Evolutionary conservation across 176 grass and related monocot species (phyloP).

Genomic region (Hordeum marinum): DNA sequence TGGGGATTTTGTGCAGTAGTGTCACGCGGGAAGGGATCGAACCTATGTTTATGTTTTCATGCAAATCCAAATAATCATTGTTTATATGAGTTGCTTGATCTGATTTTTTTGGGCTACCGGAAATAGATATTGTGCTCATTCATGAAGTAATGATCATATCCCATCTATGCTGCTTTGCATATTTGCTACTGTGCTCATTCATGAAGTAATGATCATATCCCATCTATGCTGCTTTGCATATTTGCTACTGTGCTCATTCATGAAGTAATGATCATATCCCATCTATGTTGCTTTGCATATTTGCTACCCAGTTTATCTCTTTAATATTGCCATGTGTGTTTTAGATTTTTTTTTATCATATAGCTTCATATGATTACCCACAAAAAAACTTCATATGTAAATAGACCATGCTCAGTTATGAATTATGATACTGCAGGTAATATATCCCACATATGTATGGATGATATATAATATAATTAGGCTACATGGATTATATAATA

Average conservation of each 20-base stretch:
- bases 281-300: neutral
- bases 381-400: neutral
- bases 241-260: neutral
- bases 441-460: neutral
- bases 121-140: fast-evolving
- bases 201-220: neutral
- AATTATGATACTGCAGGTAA: neutral
- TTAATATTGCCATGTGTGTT: neutral
- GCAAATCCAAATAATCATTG: no score
- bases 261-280: neutral
- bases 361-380: neutral
- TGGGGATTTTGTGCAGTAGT: neutral
- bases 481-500: neutral
- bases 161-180: no score
- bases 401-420: neutral
- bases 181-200: neutral
- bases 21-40: no score
- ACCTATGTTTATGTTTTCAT: no score
- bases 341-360: neutral
- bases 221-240: neutral
- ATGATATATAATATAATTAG: neutral
- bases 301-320: neutral
- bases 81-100: no score
- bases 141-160: no score
- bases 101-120: no score